These are phyloP conservation scores for Erythrobasidium yunnanense DNA, from an alignment of 768 basidiomycete genomes.

Conservation along the genomic window DNA sequence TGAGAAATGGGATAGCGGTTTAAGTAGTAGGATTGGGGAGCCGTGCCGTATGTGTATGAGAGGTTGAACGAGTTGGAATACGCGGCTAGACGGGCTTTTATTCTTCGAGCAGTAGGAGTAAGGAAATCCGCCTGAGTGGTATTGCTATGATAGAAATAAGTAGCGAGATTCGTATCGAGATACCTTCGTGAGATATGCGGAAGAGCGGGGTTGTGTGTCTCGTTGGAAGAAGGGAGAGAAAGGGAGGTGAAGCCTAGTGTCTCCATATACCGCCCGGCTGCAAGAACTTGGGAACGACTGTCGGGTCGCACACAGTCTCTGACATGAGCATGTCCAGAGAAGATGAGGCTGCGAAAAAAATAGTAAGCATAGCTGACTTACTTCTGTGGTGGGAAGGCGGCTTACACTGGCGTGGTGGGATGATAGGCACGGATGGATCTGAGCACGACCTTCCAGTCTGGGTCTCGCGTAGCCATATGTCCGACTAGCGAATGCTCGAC, in stretches of 20 bases:
- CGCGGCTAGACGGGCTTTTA: slow-evolving; percentile 51
- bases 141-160: slow-evolving; percentile 56
- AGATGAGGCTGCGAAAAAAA: slow-evolving; percentile 47
- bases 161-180: slow-evolving; percentile 33
- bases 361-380: background rate
- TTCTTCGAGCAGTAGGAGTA: slow-evolving; percentile 49
- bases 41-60: slow-evolving; percentile 54
- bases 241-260: slow-evolving; percentile 62
- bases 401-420: slow-evolving; percentile 58
- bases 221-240: slow-evolving; percentile 30
- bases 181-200: slow-evolving; percentile 40
- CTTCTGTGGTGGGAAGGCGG: background rate
- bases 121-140: slow-evolving; percentile 52
- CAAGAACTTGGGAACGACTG: slow-evolving; percentile 63
- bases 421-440: slow-evolving; percentile 63
- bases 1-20: slow-evolving; percentile 46
- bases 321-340: slow-evolving; percentile 52
- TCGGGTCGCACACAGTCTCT: slow-evolving; percentile 68
- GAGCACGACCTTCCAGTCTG: slow-evolving; percentile 63
- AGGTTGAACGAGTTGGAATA: slow-evolving; percentile 57
- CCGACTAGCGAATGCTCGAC: slow-evolving; percentile 25
- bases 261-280: slow-evolving; percentile 84
- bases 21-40: slow-evolving; percentile 60
- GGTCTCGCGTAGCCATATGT: slow-evolving; percentile 68
- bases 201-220: slow-evolving; percentile 26